Percentiles rank a stretch among this genome's conserved stretches.
phyloP scores from a whole-genome alignment of 148 eudicot genomes.

The Gaultheria prostrata region DNA sequence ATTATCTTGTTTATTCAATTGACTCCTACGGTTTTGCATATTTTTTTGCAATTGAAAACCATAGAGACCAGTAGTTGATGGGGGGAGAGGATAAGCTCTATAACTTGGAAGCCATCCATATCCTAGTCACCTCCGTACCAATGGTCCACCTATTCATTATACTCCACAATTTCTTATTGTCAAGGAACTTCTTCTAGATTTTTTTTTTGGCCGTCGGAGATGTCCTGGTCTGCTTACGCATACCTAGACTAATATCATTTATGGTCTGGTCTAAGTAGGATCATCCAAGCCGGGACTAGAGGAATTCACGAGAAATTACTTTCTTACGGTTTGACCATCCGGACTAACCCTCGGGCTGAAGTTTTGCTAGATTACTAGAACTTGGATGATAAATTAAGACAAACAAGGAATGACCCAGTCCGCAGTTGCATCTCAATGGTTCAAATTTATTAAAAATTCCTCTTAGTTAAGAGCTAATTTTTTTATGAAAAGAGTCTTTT shows the following conservation, averaged over 20 bases:
- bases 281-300: too few species aligned
- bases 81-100: constrained; percentile 27
- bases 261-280: too few species aligned
- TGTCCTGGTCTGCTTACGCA: too few species aligned
- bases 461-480: too few species aligned
- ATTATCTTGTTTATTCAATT: constrained; percentile 27
- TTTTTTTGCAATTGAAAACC: constrained; percentile 9
- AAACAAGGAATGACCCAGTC: too few species aligned
- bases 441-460: too few species aligned
- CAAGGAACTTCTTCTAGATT: neutral
- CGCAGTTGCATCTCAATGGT: too few species aligned
- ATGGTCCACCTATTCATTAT: neutral
- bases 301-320: too few species aligned
- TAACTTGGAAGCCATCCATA: constrained; percentile 27
- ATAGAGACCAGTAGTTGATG: neutral
- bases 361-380: neutral
- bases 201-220: too few species aligned
- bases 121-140: constrained; percentile 29
- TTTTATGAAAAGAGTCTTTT: too few species aligned
- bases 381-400: neutral
- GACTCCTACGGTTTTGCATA: constrained; percentile 21
- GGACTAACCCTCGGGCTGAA: too few species aligned
- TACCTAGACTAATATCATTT: accelerated
- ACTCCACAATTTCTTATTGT: neutral
- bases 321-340: too few species aligned